Evolutionary conservation across 2,329 filamentous ascomycete species (phyloP).

Genomic region (Aspergillus transmontanensis): DNA sequence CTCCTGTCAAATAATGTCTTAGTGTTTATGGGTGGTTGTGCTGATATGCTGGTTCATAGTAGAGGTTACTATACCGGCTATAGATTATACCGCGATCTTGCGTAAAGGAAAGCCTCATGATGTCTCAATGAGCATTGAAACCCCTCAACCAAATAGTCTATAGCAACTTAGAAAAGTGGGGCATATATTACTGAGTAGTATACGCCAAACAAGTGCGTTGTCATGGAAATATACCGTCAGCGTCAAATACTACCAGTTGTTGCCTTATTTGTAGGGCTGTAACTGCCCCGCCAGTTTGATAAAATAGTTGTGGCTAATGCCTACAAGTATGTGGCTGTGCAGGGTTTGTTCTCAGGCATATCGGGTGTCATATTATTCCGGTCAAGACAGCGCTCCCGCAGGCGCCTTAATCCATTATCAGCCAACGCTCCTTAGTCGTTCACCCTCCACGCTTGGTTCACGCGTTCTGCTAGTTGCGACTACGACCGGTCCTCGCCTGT

Average conservation of each 20-base stretch:
- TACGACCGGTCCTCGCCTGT: neutral
- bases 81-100: neutral
- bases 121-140: neutral
- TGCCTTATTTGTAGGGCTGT: neutral
- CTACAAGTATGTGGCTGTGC: neutral
- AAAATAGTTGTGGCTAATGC: constrained; percentile 2
- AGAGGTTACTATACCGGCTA: neutral
- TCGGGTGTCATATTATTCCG: neutral
- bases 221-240: neutral
- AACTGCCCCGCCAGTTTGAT: constrained; percentile 3
- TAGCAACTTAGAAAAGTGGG: neutral
- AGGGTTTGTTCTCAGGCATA: neutral
- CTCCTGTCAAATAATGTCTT: neutral
- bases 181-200: too few relatives aligned
- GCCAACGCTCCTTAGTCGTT: neutral
- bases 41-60: neutral
- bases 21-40: neutral
- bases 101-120: neutral
- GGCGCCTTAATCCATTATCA: constrained; percentile 5
- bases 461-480: neutral
- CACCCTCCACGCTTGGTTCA: neutral
- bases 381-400: neutral
- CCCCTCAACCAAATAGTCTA: neutral
- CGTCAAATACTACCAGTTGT: neutral
- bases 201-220: neutral